Percentiles rank a stretch among this genome's conserved stretches.
Conservation (phyloP, 2,329 filamentous ascomycete genomes). For the Cryphonectria nitschkei region DNA sequence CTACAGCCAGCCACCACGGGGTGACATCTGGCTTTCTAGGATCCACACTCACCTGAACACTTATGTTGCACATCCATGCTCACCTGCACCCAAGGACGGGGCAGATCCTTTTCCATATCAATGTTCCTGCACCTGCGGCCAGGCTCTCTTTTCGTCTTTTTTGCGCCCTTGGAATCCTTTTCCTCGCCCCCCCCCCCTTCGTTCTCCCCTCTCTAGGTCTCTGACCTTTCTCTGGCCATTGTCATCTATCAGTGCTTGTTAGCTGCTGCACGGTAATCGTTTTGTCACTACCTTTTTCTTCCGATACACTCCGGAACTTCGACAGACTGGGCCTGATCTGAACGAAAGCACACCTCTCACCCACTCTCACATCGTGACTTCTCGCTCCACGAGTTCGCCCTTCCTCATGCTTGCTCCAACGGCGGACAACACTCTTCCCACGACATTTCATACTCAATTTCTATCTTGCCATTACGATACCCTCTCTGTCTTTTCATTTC, state of each 20-base stretch:
- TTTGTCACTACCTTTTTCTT: background rate
- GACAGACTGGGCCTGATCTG: background rate
- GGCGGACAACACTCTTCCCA: slow-evolving; percentile 1
- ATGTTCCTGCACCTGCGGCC: slow-evolving; percentile 27
- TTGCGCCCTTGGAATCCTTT: slow-evolving; percentile 19
- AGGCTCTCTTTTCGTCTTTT: slow-evolving; percentile 16
- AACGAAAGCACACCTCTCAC: slow-evolving; percentile 4
- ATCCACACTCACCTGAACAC: slow-evolving; percentile 20
- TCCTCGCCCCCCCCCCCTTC: slow-evolving; percentile 5
- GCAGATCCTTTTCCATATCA: slow-evolving; percentile 28
- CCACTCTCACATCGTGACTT: slow-evolving; percentile 9
- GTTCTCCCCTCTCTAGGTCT: slow-evolving; percentile 9
- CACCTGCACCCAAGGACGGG: slow-evolving; percentile 22
- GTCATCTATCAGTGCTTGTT: slow-evolving; percentile 21
- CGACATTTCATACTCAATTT: slow-evolving; percentile 11
- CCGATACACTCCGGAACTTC: background rate
- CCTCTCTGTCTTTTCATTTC: slow-evolving; percentile 14
- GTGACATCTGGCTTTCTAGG: slow-evolving; percentile 26
- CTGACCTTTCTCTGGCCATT: slow-evolving; percentile 1
- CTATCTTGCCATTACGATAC: slow-evolving; percentile 18
- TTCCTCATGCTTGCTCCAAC: slow-evolving; percentile 7
- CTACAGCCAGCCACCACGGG: slow-evolving; percentile 20
- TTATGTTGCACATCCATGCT: slow-evolving; percentile 16
- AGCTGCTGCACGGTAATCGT: slow-evolving; percentile 13
- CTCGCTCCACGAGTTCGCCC: background rate